Evolutionary conservation across 345 rosid species (phyloP), one percentile per base, ranked within the genome.

Genomic region (Iberis pinnata): DNA sequence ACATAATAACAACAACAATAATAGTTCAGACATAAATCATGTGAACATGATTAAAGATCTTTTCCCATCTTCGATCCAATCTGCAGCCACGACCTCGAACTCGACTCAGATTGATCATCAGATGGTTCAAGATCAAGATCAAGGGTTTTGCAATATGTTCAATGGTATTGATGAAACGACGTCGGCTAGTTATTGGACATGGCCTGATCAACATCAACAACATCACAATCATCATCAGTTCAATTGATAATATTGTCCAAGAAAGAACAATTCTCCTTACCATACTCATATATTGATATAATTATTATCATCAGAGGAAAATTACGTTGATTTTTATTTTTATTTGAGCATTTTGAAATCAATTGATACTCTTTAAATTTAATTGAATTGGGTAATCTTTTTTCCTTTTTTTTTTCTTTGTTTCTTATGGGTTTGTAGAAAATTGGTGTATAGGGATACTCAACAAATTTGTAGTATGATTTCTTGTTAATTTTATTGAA

Each of bases 121-220:
- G 26, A 53, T 80, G 69, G 74, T 69, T 56, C 86, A 82, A 48
- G 82, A 76, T 35, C 82, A 80, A 52, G 85, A 78, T 29, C 83
- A 73, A 51, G 70, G 59, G 58, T 75, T 79, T 71, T 73, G 90
- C 69, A 78, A 70, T 73, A 74, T 86, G 77, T 82, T 82, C 65
- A 80, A 71, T 72, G 78, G 79, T 9, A 81, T 80, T 1, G 90
- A 82, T 45, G 90, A 86, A 63, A 81, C 79, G 38, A 83, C 82
- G 47, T 67, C 72, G 22, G 62, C 58, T 25, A 75, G 79, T 9
- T 77, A 77, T 20, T 86, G 95, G 95, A 48, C 81, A 49, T 86
- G 95, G 90, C 60, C 78, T 38, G 90, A 82, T 19, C 74, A 70
- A 35, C 89, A 82, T 22, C 78, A 78, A 63, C 74, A 64, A 50